A percentile compares a stretch with the other conserved stretches of the same genome.
phyloP scores from a whole-genome alignment of 2,329 filamentous ascomycete genomes.

The Nothophaeocryptopus gaeumannii region DNA sequence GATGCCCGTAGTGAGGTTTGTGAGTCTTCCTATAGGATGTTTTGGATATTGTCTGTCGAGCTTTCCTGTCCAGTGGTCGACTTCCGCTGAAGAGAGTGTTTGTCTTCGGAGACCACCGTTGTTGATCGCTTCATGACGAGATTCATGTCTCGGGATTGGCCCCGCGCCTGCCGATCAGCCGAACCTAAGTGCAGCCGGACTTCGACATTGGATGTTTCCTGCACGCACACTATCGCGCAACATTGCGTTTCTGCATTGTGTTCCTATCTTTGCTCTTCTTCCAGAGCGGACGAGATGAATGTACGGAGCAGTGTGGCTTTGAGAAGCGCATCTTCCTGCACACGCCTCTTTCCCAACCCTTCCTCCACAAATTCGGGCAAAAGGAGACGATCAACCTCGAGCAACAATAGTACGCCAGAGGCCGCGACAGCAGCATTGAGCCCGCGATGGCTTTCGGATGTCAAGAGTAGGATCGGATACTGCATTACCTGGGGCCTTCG shows the following conservation, averaged over 20 bases:
- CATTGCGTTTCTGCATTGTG: too few relatives aligned
- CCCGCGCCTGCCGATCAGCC: too few relatives aligned
- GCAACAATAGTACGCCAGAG: conserved; percentile 9
- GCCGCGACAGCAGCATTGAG: conserved; percentile 36
- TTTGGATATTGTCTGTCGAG: background rate
- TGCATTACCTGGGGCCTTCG: conserved; percentile 72
- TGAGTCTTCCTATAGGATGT: background rate
- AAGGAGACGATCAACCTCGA: conserved; percentile 4
- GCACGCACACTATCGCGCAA: too few relatives aligned
- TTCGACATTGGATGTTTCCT: too few relatives aligned
- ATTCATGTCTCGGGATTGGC: too few relatives aligned
- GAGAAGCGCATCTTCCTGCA: background rate
- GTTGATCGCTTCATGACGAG: too few relatives aligned
- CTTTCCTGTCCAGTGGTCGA: too few relatives aligned
- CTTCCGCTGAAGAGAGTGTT: too few relatives aligned
- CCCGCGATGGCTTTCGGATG: conserved; percentile 67
- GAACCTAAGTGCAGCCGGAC: too few relatives aligned
- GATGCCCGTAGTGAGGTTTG: background rate
- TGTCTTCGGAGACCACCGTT: too few relatives aligned
- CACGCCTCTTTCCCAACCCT: background rate
- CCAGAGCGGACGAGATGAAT: background rate
- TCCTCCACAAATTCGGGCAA: background rate
- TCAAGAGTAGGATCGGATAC: conserved; percentile 66
- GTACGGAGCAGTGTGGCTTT: background rate
- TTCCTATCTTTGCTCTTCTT: too few relatives aligned